These are phyloP conservation scores for Coemansia sp. DNA, from an alignment of 192 early-diverging fungal species.

Conservation along the genomic window DNA sequence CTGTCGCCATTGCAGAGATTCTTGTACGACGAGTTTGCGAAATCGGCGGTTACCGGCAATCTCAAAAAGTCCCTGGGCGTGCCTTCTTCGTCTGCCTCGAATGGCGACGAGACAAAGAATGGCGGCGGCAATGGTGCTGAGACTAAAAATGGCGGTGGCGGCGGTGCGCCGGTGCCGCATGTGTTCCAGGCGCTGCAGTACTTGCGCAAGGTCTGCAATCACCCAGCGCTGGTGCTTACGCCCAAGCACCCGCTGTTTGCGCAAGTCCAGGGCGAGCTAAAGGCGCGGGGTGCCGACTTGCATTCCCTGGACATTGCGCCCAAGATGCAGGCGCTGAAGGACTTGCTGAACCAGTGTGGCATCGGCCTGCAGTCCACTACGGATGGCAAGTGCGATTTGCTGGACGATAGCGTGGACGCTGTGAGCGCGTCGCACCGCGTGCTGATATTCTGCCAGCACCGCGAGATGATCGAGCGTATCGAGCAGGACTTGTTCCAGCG, in stretches of 20 bases:
- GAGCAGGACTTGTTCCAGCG: slow-evolving; percentile 86
- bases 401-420: slow-evolving; percentile 7
- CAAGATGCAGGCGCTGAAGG: slow-evolving; percentile 87
- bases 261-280: slow-evolving; percentile 67
- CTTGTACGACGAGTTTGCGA: slow-evolving; percentile 94
- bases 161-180: slow-evolving; percentile 65
- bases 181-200: slow-evolving; percentile 99
- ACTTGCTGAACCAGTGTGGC: slow-evolving; percentile 92
- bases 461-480: slow-evolving; percentile 96
- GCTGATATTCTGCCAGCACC: slow-evolving; percentile 95
- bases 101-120: too few species aligned
- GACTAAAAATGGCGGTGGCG: not conserved
- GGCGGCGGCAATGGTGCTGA: too few species aligned
- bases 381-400: not conserved
- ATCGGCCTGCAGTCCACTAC: slow-evolving; percentile 68
- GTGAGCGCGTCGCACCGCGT: slow-evolving; percentile 87
- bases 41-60: slow-evolving; percentile 53
- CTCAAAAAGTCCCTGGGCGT: slow-evolving; percentile 37
- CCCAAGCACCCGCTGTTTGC: slow-evolving; percentile 85
- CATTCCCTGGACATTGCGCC: slow-evolving; percentile 66
- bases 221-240: slow-evolving; percentile 89
- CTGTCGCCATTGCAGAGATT: slow-evolving; percentile 85
- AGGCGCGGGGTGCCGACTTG: slow-evolving; percentile 54
- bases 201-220: slow-evolving; percentile 93
- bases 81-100: too few species aligned